phyloP scores from a whole-genome alignment of 306 rosid species.

The Argentina anserina region DNA sequence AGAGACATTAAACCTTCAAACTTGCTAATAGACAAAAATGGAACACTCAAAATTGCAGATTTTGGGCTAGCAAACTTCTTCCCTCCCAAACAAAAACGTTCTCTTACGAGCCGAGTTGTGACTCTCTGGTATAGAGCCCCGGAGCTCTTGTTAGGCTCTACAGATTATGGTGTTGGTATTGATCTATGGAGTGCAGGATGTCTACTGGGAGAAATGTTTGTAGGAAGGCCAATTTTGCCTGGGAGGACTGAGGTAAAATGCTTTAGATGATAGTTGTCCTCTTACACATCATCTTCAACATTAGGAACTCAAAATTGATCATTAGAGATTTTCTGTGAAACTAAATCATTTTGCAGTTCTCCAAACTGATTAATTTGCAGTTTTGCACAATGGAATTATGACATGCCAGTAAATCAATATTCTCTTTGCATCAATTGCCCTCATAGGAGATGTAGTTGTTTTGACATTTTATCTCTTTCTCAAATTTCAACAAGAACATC shows the following conservation, averaged over 20 bases:
- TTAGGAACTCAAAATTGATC: not conserved
- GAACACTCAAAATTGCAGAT: slow-evolving; percentile 72
- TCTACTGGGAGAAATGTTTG: slow-evolving; percentile 63
- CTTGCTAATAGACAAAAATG: slow-evolving; percentile 62
- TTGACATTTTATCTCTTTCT: not conserved
- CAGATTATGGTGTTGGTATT: slow-evolving; percentile 67
- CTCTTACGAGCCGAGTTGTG: slow-evolving; percentile 69
- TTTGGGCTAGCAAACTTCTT: slow-evolving; percentile 69
- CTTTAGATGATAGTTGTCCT: slow-evolving; percentile 10
- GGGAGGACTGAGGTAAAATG: slow-evolving; percentile 72
- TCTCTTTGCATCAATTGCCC: not conserved
- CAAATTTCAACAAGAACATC: not conserved
- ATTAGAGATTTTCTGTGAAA: not conserved
- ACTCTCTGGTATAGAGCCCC: slow-evolving; percentile 93
- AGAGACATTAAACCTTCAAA: slow-evolving; percentile 72
- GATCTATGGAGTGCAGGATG: slow-evolving; percentile 95
- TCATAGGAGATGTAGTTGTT: not conserved
- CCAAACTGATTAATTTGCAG: not conserved
- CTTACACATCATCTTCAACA: not conserved
- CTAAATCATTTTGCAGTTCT: not conserved
- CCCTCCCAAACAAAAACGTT: slow-evolving; percentile 36
- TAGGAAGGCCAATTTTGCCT: slow-evolving; percentile 62
- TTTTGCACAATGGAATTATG: not conserved
- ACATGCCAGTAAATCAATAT: not conserved
- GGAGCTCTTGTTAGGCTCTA: slow-evolving; percentile 77